phyloP scores from a whole-genome alignment of 805 yeast genomes.

The Nakazawaea sp. region DNA sequence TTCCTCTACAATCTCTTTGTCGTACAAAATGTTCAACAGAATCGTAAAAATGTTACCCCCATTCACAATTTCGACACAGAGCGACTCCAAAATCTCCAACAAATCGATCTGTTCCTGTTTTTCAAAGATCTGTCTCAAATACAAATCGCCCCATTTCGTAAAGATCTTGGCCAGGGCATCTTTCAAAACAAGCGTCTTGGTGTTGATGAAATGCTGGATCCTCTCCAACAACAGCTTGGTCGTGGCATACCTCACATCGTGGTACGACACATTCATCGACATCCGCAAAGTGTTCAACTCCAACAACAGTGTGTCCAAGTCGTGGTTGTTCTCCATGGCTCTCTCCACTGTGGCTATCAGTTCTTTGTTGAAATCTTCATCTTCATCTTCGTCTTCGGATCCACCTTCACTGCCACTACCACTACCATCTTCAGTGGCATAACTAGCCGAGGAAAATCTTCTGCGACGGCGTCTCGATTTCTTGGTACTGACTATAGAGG shows the following conservation, averaged over 20 bases:
- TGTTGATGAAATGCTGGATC: conserved; percentile 65
- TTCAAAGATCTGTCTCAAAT: conserved; percentile 80
- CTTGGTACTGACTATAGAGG: conserved; percentile 41
- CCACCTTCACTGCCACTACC: conserved; percentile 6
- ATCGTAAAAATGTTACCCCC: conserved; percentile 44
- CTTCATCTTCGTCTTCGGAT: conserved; percentile 36
- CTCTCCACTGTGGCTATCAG: conserved; percentile 92
- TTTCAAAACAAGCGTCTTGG: conserved; percentile 70
- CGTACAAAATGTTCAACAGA: conserved; percentile 61
- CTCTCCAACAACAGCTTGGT: conserved; percentile 63
- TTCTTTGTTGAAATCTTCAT: conserved; percentile 78
- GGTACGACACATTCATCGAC: conserved; percentile 96
- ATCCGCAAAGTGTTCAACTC: conserved; percentile 92
- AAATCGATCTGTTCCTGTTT: conserved; percentile 73
- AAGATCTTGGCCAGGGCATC: conserved; percentile 75
- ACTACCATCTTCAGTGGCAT: conserved; percentile 28
- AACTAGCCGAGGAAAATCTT: conserved; percentile 25
- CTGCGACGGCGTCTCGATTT: conserved; percentile 30
- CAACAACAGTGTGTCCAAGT: conserved; percentile 83
- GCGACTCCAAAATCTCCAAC: conserved; percentile 41
- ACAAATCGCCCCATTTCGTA: conserved; percentile 74
- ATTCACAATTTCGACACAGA: conserved; percentile 35
- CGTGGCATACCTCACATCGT: conserved; percentile 84
- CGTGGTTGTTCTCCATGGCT: conserved; percentile 89
- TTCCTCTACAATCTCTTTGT: conserved; percentile 77